Percentiles rank a stretch among this genome's conserved stretches.
These are phyloP conservation scores for Filobasidium uniguttulatum DNA, from an alignment of 1,284 basidiomycete genomes.

Conservation along the genomic window DNA sequence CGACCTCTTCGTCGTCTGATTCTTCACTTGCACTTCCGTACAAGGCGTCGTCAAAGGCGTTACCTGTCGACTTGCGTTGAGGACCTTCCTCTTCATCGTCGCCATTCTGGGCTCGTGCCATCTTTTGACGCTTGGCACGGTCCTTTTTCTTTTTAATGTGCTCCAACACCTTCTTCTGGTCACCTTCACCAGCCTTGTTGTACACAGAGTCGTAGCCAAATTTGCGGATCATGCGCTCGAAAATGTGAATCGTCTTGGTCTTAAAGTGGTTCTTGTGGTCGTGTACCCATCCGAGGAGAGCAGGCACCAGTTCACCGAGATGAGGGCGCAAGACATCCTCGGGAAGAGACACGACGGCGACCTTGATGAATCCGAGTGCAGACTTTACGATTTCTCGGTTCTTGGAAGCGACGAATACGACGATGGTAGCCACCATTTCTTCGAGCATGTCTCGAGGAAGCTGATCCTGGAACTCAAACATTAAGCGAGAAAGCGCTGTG, in stretches of 20 bases:
- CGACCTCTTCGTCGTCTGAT: constrained; percentile 56
- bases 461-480: constrained; percentile 91
- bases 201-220: constrained; percentile 76
- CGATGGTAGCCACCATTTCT: constrained; percentile 74
- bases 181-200: constrained; percentile 47
- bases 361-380: constrained; percentile 86
- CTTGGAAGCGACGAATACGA: constrained; percentile 78
- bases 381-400: constrained; percentile 98
- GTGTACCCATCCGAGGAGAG: constrained; percentile 79
- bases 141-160: constrained; percentile 90
- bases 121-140: constrained; percentile 64
- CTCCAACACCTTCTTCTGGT: constrained; percentile 61
- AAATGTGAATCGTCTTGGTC: constrained; percentile 86
- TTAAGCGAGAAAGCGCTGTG: constrained; percentile 78
- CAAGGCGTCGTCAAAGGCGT: constrained; percentile 88
- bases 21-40: constrained; percentile 88
- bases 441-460: constrained; percentile 63
- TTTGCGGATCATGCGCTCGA: constrained; percentile 85
- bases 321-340: constrained; percentile 58
- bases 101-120: constrained; percentile 40
- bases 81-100: constrained; percentile 44
- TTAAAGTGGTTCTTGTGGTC: constrained; percentile 99
- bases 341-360: constrained; percentile 74
- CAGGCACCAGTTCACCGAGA: constrained; percentile 64
- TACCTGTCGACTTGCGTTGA: constrained; percentile 49